phyloP scores from a whole-genome alignment of 371 early-diverging fungal genomes.

The Rhizopus stolonifer region DNA sequence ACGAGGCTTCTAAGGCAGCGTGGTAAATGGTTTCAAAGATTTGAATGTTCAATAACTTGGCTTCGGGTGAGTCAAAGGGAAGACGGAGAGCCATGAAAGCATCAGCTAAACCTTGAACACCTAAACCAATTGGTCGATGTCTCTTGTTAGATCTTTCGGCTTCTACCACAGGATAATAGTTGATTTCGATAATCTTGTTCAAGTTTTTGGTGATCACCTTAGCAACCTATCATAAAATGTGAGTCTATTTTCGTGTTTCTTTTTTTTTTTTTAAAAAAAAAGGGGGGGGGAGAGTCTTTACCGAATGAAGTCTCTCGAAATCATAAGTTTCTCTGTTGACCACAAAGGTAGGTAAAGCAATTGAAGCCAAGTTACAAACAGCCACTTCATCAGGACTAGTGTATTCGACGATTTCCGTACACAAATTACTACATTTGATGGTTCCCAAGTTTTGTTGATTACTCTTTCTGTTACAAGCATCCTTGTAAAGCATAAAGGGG shows the following conservation, averaged over 20 bases:
- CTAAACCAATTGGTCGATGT: slow-evolving; percentile 97
- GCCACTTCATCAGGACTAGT: slow-evolving; percentile 95
- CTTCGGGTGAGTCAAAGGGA: slow-evolving; percentile 93
- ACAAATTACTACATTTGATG: slow-evolving; percentile 86
- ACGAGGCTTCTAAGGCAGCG: slow-evolving; percentile 93
- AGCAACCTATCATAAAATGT: slow-evolving; percentile 42
- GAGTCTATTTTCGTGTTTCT: not conserved
- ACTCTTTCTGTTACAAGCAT: slow-evolving; percentile 94
- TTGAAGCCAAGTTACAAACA: slow-evolving; percentile 97
- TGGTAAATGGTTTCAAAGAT: slow-evolving; percentile 99
- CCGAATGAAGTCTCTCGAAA: slow-evolving; percentile 51
- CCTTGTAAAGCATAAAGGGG: slow-evolving; percentile 97
- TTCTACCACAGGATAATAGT: slow-evolving; percentile 95
- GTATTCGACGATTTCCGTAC: slow-evolving; percentile 96
- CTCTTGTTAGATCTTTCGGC: slow-evolving; percentile 86
- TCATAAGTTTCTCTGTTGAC: slow-evolving; percentile 49
- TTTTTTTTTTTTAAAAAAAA: not conserved
- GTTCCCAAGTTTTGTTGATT: slow-evolving; percentile 98
- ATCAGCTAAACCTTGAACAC: slow-evolving; percentile 99
- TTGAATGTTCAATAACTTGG: slow-evolving; percentile 80
- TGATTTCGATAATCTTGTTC: slow-evolving; percentile 96
- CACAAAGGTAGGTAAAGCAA: slow-evolving; percentile 94
- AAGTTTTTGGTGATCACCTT: slow-evolving; percentile 89
- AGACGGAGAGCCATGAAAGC: slow-evolving; percentile 91
- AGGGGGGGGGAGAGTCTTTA: no score